Conservation (phyloP, 352 stramenopile species). For the Globisporangium paddicum region DNA sequence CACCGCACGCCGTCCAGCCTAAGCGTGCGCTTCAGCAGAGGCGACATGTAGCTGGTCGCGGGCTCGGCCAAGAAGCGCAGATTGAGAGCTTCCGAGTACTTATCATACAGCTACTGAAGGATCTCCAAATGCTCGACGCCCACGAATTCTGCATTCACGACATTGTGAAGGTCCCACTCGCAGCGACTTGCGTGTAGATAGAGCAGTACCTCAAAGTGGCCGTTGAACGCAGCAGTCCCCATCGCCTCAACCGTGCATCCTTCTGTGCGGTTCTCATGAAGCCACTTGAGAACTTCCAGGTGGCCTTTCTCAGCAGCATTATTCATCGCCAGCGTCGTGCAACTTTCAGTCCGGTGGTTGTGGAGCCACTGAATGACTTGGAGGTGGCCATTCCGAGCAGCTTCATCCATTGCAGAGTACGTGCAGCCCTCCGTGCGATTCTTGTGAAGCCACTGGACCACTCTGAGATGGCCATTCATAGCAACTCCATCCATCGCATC, state of each 20-base stretch:
- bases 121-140: not conserved
- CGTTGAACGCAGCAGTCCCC: not conserved
- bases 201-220: not conserved
- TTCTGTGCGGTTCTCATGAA: too few species aligned
- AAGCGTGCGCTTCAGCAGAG: not conserved
- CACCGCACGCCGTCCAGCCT: too few species aligned
- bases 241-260: too few species aligned
- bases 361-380: not conserved
- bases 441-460: too few species aligned
- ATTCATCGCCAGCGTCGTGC: not conserved
- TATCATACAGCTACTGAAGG: not conserved
- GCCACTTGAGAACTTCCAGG: not conserved
- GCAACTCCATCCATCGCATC: not conserved
- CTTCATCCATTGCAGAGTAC: too few species aligned
- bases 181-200: not conserved
- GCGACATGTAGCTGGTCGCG: not conserved
- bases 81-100: not conserved
- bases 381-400: too few species aligned
- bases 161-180: not conserved
- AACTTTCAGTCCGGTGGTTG: not conserved
- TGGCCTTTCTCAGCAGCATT: not conserved
- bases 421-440: too few species aligned
- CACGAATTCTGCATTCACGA: not conserved
- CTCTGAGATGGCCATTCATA: too few species aligned
- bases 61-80: not conserved